Evolutionary conservation across 2,329 filamentous ascomycete genomes (phyloP).

Genomic region (Malbranchea cinnamomea): DNA sequence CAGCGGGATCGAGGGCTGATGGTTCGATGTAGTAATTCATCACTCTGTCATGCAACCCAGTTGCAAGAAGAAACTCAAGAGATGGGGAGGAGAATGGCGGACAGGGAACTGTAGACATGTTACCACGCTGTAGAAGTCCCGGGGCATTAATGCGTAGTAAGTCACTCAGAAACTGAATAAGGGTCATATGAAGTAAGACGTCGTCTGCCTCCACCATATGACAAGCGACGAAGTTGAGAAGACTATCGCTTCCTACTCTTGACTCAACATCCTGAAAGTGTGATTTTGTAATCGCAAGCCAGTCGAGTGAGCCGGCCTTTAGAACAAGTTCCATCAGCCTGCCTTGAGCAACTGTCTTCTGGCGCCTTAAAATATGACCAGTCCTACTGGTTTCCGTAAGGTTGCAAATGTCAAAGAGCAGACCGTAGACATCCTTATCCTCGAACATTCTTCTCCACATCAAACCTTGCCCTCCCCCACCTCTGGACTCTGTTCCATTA

Average conservation of each 20-base stretch:
- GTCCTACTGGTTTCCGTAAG: conserved; percentile 23
- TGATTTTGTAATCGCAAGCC: conserved; percentile 36
- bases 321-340: conserved; percentile 44
- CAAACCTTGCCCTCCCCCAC: conserved; percentile 33
- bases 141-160: conserved; percentile 32
- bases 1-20: conserved; percentile 34
- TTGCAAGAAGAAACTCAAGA: conserved; percentile 38
- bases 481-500: conserved; percentile 15
- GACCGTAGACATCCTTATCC: conserved; percentile 42
- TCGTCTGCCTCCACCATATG: conserved; percentile 44
- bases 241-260: conserved; percentile 23
- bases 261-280: conserved; percentile 39
- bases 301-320: conserved; percentile 38
- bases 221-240: conserved; percentile 40
- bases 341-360: conserved; percentile 46
- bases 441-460: conserved; percentile 49
- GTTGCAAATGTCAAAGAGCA: conserved; percentile 42
- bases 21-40: conserved; percentile 38
- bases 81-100: conserved; percentile 26
- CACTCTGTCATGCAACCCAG: conserved; percentile 36
- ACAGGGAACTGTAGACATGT: conserved; percentile 17
- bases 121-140: conserved; percentile 15
- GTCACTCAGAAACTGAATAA: conserved; percentile 43
- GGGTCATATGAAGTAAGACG: conserved; percentile 44
- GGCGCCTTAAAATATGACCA: conserved; percentile 30